Conservation (phyloP, 352 stramenopile species). For the Thalassiosira ordinaria region DNA sequence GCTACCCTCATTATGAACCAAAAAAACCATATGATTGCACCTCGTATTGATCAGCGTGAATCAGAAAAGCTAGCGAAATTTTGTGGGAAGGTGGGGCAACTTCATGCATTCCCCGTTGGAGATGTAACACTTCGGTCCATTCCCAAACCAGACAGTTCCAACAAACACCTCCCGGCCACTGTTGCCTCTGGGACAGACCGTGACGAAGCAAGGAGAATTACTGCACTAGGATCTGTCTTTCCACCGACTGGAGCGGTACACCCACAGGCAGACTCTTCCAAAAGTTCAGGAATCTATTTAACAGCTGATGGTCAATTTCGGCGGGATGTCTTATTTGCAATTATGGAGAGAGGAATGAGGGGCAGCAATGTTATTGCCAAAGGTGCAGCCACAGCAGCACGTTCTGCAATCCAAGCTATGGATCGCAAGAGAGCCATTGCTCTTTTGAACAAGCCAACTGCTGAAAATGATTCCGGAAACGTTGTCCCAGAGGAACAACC, state of each 20-base stretch:
- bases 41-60: constrained; percentile 4
- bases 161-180: no score
- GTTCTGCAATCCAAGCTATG: constrained; percentile 75
- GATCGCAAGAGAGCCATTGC: constrained; percentile 76
- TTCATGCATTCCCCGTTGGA: neutral
- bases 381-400: constrained; percentile 64
- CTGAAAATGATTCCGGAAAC: constrained; percentile 17
- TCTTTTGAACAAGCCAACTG: constrained; percentile 55
- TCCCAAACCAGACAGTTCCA: no score
- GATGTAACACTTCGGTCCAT: neutral
- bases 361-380: constrained; percentile 77
- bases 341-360: constrained; percentile 80
- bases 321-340: constrained; percentile 81
- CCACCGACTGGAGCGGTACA: constrained; percentile 41
- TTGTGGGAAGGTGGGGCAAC: neutral
- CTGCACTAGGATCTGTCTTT: constrained; percentile 56
- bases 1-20: constrained; percentile 50
- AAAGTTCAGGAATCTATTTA: constrained; percentile 46
- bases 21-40: constrained; percentile 28
- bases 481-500: constrained; percentile 15
- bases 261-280: constrained; percentile 26
- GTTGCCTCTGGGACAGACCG: constrained; percentile 16
- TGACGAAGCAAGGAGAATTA: constrained; percentile 48
- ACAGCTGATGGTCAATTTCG: constrained; percentile 61
- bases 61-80: neutral